Conservation (phyloP, 345 rosid genomes). For the Erodium maritimum region DNA sequence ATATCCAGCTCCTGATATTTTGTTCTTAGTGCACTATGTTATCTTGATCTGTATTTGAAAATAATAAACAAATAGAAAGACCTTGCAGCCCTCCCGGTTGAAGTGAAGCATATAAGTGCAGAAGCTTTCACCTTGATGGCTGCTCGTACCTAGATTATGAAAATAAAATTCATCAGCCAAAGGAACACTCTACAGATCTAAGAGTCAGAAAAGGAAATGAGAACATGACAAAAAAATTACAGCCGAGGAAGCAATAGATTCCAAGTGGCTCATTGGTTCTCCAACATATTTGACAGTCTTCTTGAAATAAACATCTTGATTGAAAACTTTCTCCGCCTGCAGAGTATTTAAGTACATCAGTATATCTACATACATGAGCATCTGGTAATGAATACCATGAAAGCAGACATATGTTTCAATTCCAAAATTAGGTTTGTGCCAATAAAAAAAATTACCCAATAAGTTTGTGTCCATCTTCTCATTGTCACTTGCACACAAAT, state of each 20-base stretch:
- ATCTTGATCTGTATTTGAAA: background rate
- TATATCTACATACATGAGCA: no score
- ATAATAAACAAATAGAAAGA: conserved; percentile 3
- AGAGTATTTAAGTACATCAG: conserved; percentile 3
- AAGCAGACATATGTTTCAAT: no score
- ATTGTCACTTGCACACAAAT: no score
- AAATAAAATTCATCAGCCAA: background rate
- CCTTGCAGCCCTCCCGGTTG: conserved; percentile 81
- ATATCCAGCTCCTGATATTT: no score
- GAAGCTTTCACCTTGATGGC: conserved; percentile 81
- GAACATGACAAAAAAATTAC: conserved; percentile 27
- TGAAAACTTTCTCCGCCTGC: conserved; percentile 96
- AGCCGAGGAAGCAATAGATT: conserved; percentile 96
- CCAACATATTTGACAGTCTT: conserved; percentile 82
- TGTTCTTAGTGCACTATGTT: background rate
- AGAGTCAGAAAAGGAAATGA: background rate
- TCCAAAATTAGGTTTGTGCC: no score
- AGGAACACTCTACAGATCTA: background rate
- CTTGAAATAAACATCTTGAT: conserved; percentile 85
- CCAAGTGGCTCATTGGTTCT: conserved; percentile 93
- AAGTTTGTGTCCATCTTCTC: no score
- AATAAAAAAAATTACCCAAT: no score
- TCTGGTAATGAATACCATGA: no score
- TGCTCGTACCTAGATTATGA: conserved; percentile 43
- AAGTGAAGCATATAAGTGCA: conserved; percentile 66